Evolutionary conservation across 2,329 filamentous ascomycete species (phyloP).

Genomic region (Diaporthe sp.): DNA sequence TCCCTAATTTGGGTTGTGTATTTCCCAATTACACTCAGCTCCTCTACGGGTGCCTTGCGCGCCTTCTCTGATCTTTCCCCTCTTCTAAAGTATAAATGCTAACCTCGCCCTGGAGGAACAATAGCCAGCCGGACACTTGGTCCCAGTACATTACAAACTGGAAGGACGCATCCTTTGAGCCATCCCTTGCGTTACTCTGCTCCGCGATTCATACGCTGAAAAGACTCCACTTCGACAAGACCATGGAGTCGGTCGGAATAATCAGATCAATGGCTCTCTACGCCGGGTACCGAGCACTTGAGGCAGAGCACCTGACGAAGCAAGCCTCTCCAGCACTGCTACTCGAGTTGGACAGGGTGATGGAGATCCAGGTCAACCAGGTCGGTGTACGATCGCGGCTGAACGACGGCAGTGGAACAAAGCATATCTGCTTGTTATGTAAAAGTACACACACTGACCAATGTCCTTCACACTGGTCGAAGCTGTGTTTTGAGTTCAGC

Average conservation of each 20-base stretch:
- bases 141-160: constrained; percentile 2
- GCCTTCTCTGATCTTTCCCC: background rate
- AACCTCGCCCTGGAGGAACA: background rate
- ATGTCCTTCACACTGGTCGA: constrained; percentile 1
- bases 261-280: constrained; percentile 19
- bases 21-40: background rate
- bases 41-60: too few relatives aligned
- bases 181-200: background rate
- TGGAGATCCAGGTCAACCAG: background rate
- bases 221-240: background rate
- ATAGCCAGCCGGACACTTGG: constrained; percentile 1
- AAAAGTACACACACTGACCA: background rate
- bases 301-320: background rate
- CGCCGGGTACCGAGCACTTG: constrained; percentile 8
- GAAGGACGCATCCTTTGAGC: constrained; percentile 5
- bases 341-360: background rate
- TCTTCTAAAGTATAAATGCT: background rate
- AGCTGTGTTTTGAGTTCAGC: constrained; percentile 16
- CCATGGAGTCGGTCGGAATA: background rate
- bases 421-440: background rate
- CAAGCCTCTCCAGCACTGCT: background rate
- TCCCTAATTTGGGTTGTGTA: background rate
- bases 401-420: background rate
- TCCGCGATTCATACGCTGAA: constrained; percentile 9
- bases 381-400: background rate